phyloP scores from a whole-genome alignment of 2,329 filamentous ascomycete species.

The Botrytis squamosa region DNA sequence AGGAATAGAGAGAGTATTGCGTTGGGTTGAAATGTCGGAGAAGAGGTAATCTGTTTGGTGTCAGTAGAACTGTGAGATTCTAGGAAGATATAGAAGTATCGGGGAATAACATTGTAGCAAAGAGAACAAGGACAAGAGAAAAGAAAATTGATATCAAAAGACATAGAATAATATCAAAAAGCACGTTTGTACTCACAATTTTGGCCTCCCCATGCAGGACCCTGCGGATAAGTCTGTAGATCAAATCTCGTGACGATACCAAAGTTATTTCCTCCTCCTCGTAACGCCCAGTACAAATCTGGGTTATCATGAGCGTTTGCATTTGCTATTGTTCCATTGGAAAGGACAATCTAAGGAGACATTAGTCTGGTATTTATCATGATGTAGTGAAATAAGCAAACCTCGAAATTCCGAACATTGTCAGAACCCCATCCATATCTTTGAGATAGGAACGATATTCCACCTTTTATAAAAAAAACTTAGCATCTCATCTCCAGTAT shows the following conservation, averaged over 20 bases:
- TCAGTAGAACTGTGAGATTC: not conserved
- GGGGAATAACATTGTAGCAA: too few relatives aligned
- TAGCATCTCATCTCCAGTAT: not conserved
- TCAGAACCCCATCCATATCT: not conserved
- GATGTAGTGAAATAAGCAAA: not conserved
- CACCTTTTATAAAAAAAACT: not conserved
- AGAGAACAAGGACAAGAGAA: not conserved
- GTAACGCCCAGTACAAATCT: not conserved
- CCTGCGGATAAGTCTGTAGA: not conserved
- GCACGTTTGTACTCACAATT: not conserved
- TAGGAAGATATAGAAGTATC: not conserved
- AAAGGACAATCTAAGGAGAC: not conserved
- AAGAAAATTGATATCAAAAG: not conserved
- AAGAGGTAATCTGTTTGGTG: not conserved
- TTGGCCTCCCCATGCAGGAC: not conserved
- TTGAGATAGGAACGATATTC: not conserved
- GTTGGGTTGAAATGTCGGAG: not conserved
- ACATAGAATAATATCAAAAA: not conserved
- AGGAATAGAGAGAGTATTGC: not conserved
- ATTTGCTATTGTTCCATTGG: not conserved
- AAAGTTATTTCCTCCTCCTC: not conserved
- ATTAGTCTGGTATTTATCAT: not conserved
- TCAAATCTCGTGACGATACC: not conserved
- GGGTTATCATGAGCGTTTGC: not conserved
- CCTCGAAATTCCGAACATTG: not conserved